Percentiles rank a stretch among this genome's conserved stretches.
These are phyloP conservation scores for Lichtheimia corymbifera DNA, from an alignment of 371 early-diverging fungal genomes.

Conservation along the genomic window DNA sequence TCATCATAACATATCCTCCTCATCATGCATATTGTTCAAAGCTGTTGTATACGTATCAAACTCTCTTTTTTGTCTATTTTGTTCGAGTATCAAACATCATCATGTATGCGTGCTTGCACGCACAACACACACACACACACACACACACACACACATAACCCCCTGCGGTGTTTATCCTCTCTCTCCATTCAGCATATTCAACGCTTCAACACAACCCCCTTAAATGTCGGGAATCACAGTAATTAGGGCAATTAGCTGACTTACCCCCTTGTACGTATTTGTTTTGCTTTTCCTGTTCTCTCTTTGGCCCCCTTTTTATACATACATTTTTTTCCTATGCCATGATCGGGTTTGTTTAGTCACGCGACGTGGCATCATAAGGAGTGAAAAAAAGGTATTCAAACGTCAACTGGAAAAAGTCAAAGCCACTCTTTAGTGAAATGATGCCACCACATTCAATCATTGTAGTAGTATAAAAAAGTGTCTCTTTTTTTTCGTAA, in stretches of 20 bases:
- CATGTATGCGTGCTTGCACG: background rate
- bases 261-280: slow-evolving; percentile 3
- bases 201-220: background rate
- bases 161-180: too few species aligned
- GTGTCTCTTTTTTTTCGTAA: background rate
- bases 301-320: background rate
- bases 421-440: background rate
- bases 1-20: background rate
- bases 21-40: background rate
- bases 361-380: background rate
- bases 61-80: background rate
- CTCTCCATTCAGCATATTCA: too few species aligned
- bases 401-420: background rate
- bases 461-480: background rate
- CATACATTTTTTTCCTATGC: background rate
- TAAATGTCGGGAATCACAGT: slow-evolving; percentile 1
- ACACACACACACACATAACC: background rate
- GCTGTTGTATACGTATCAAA: background rate
- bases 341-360: background rate
- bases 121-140: background rate
- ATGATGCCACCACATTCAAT: background rate
- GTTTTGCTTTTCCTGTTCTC: background rate
- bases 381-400: background rate
- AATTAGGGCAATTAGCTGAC: background rate
- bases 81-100: background rate